These are phyloP conservation scores for Citrus sinensis DNA, from an alignment of 345 rosid genomes.

Conservation along the genomic window DNA sequence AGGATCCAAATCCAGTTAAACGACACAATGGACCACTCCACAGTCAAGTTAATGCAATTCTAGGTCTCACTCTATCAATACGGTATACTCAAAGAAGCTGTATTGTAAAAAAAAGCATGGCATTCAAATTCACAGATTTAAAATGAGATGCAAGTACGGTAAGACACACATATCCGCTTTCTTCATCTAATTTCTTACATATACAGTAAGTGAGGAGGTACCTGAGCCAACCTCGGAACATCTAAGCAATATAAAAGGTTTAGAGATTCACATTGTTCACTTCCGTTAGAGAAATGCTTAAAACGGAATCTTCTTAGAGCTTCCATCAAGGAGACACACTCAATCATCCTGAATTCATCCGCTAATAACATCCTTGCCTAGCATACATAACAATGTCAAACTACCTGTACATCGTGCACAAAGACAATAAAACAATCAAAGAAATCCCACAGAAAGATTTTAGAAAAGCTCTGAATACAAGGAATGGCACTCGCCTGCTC, in stretches of 20 bases:
- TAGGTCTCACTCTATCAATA: not conserved
- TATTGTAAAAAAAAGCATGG: no score
- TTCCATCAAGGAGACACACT: not conserved
- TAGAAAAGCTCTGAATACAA: not conserved
- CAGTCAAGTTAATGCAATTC: not conserved
- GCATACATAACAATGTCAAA: not conserved
- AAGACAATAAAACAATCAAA: not conserved
- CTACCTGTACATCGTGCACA: not conserved
- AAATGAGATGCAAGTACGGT: no score
- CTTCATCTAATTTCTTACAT: not conserved
- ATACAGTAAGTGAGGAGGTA: not conserved
- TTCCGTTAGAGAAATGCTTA: not conserved
- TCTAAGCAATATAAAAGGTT: not conserved
- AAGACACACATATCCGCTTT: not conserved
- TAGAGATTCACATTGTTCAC: not conserved
- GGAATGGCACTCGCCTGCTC: slow-evolving; percentile 59
- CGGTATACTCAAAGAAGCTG: not conserved
- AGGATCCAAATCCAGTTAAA: no score
- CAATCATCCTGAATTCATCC: not conserved
- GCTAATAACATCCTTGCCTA: not conserved
- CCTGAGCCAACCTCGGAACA: not conserved
- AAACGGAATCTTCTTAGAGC: not conserved
- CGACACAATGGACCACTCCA: not conserved
- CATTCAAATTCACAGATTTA: no score
- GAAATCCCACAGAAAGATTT: not conserved